Evolutionary conservation across 441 rosid genomes (phyloP).

Genomic region (California macrophylla): DNA sequence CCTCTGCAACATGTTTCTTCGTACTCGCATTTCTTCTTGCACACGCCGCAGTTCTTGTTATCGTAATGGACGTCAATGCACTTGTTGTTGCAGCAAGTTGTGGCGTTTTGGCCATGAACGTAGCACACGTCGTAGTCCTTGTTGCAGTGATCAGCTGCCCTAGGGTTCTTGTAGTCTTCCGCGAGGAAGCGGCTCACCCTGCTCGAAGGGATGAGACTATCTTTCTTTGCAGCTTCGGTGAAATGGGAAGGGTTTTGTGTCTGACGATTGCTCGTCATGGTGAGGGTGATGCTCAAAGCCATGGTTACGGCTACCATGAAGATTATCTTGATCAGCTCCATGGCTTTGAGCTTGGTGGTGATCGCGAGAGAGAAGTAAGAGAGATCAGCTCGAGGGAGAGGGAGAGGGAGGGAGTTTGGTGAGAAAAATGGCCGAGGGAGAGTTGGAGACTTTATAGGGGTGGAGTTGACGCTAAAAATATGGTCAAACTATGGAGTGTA

Average conservation of each 20-base stretch:
- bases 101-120: not conserved
- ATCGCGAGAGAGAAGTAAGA: not conserved
- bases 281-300: slow-evolving; percentile 13
- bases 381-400: not conserved
- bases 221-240: not conserved
- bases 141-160: not conserved
- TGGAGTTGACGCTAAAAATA: not conserved
- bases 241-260: not conserved
- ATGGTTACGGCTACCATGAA: slow-evolving; percentile 9
- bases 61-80: slow-evolving; percentile 38
- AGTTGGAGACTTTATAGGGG: not conserved
- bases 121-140: not conserved
- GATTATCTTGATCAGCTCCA: slow-evolving; percentile 8
- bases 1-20: slow-evolving; percentile 11
- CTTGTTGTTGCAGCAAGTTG: slow-evolving; percentile 35
- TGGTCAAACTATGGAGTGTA: no score
- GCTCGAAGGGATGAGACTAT: not conserved
- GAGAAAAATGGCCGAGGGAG: not conserved
- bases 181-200: not conserved
- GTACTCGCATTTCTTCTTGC: slow-evolving; percentile 46
- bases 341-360: not conserved
- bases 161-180: not conserved
- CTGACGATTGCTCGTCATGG: slow-evolving; percentile 9
- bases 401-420: not conserved
- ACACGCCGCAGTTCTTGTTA: slow-evolving; percentile 43